These are phyloP conservation scores for Parachlorella kessleri DNA, from an alignment of 139 green algal genomes.

Conservation along the genomic window DNA sequence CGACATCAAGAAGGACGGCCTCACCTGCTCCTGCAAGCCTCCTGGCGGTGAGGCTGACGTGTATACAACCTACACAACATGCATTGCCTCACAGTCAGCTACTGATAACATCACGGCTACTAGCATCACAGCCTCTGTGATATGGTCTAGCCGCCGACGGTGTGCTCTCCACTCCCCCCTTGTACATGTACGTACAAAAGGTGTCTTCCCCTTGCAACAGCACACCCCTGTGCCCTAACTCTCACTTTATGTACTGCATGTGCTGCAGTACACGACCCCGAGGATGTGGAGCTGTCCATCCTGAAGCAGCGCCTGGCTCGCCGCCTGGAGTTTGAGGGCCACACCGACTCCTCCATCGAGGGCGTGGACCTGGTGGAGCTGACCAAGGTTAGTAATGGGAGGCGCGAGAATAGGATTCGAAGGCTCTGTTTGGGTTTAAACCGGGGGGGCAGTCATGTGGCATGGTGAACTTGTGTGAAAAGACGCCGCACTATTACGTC, in stretches of 20 bases:
- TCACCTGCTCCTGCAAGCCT: constrained; percentile 47
- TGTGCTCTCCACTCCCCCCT: not conserved
- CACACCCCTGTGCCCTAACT: constrained; percentile 38
- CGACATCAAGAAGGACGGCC: constrained; percentile 48
- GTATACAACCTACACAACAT: not conserved
- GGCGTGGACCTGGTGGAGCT: constrained; percentile 69
- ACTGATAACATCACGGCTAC: not conserved
- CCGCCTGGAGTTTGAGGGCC: constrained; percentile 49
- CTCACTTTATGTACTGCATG: no score
- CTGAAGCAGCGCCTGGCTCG: constrained; percentile 82
- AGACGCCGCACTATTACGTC: no score
- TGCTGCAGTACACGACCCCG: constrained; percentile 67
- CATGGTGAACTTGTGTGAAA: no score
- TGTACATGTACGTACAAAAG: not conserved
- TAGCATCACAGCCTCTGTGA: not conserved
- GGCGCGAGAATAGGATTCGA: no score
- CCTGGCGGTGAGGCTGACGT: constrained; percentile 42
- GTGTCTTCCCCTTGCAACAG: not conserved
- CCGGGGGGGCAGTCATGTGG: no score
- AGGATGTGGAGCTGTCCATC: constrained; percentile 88
- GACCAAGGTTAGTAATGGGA: constrained; percentile 77
- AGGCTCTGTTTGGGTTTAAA: no score
- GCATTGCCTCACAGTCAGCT: not conserved
- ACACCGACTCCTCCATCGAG: constrained; percentile 32
- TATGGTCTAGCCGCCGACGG: not conserved